Base-by-base conservation (phyloP, 2,329 filamentous ascomycete genomes). In the Cercospora brassicicola region DNA sequence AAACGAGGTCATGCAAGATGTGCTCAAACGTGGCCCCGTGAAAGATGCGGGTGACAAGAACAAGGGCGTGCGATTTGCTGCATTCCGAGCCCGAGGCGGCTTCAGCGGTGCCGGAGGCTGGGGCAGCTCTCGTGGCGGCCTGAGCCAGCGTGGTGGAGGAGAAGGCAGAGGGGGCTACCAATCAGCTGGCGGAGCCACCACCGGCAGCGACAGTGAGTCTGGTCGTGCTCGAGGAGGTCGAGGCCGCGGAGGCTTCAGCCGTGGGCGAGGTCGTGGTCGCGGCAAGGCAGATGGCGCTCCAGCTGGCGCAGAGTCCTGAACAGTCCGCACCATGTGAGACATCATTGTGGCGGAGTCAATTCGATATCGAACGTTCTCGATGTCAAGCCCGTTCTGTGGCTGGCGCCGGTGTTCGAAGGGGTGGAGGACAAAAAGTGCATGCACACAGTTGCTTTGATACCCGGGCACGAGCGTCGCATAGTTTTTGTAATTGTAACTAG, bases 1-100 rank as follows among this genome's bases (percentile, higher is more conserved):
- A 2, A 77, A 84, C 2, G 91, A 96, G 73, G 92, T 96, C 60
- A 92, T 94, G 76, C 91, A 94, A 74, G 88, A 86, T 36, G 92
- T 93, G 36, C 86, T 97, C 76, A 87, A 89, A 51, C 89, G 89
- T 71, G 85, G 96, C 67, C 87, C 92, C 4, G 86, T 90, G 74
- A 94, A 94, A 84, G 76, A 79, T 20, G 75, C 67, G 28, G 69
- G 68, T 51, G 77, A 91, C 89, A 89, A 91, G 70, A 90, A 90
- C 71, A 91, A 91, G 81, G 67, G 64, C n/a, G 67, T 75, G 30
- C 70, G 69, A 33, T 71, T 78, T 59, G 71, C 71, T 8, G 71
- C 71, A 76, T 97, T 93, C 82, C 88, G 91, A 76, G 89, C 91
- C 87, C 73, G 86, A 87, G 62, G 64, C 78, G 73, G 80, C 78